A percentile compares a stretch with the other conserved stretches of the same genome.
These are phyloP conservation scores for Colletotrichum somersetense DNA, from an alignment of 2,329 filamentous ascomycete species.

Conservation along the genomic window DNA sequence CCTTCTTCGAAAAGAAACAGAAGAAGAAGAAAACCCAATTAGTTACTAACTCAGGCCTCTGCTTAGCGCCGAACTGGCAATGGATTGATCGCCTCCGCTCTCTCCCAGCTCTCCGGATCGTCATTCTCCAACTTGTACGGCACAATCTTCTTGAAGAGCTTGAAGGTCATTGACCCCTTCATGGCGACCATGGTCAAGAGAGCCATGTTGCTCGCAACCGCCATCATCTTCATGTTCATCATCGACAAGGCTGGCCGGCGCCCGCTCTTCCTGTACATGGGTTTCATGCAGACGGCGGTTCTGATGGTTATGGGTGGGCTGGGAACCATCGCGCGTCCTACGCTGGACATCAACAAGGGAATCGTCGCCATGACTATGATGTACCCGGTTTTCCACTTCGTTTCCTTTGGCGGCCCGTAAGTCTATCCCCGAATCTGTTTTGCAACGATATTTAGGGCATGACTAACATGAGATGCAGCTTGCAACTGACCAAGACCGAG, in stretches of 20 bases:
- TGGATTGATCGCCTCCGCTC: constrained; percentile 30
- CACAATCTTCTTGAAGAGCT: constrained; percentile 43
- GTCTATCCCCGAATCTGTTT: not conserved
- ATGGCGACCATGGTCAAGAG: constrained; percentile 46
- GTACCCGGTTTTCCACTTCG: constrained; percentile 42
- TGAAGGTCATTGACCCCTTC: constrained; percentile 47
- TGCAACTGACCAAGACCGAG: constrained; percentile 39
- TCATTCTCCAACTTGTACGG: constrained; percentile 44
- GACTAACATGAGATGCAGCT: constrained; percentile 1
- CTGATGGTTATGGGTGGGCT: constrained; percentile 47
- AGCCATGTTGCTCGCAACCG: constrained; percentile 41
- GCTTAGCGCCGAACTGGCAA: constrained; percentile 32
- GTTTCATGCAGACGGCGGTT: constrained; percentile 41
- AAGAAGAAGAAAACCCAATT: too few relatives aligned
- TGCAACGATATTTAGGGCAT: not conserved
- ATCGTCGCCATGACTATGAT: constrained; percentile 46
- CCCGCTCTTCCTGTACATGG: constrained; percentile 41
- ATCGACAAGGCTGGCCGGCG: constrained; percentile 38
- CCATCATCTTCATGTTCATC: constrained; percentile 42
- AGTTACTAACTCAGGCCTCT: not conserved
- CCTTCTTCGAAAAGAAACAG: fast-evolving
- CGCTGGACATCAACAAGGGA: constrained; percentile 42
- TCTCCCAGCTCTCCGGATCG: constrained; percentile 41
- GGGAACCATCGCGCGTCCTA: constrained; percentile 40
- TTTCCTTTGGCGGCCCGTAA: constrained; percentile 39